These are phyloP conservation scores for Leptodermis oblonga DNA, from an alignment of 257 asterid species.

Conservation along the genomic window DNA sequence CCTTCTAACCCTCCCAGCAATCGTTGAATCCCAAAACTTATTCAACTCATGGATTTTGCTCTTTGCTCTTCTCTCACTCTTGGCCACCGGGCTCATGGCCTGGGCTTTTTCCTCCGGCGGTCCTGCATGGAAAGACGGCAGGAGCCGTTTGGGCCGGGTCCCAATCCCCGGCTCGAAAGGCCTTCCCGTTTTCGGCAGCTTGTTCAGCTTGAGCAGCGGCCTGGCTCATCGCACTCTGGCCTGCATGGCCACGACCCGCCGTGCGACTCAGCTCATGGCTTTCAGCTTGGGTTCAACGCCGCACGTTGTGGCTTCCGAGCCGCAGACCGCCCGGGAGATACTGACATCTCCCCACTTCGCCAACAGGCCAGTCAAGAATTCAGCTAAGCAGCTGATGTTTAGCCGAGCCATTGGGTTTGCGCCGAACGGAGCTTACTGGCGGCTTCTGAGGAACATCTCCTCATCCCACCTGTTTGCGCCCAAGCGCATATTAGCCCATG, in stretches of 20 bases:
- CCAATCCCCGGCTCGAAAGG: constrained; percentile 54
- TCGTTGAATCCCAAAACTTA: constrained; percentile 35
- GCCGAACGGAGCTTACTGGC: constrained; percentile 52
- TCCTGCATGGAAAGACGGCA: constrained; percentile 47
- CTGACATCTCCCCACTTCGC: constrained; percentile 52
- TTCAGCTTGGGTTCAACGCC: constrained; percentile 58
- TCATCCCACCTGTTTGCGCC: constrained; percentile 51
- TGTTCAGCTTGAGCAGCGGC: constrained; percentile 53
- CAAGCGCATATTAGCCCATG: constrained; percentile 39
- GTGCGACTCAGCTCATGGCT: constrained; percentile 45
- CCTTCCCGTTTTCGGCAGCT: constrained; percentile 57
- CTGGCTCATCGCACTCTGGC: constrained; percentile 58
- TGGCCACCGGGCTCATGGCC: constrained; percentile 25
- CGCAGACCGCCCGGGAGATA: constrained; percentile 44
- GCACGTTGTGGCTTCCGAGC: constrained; percentile 38
- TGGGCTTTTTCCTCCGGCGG: constrained; percentile 50
- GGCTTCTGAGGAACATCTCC: constrained; percentile 43
- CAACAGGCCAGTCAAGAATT: constrained; percentile 51
- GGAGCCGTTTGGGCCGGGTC: constrained; percentile 29
- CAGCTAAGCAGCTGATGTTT: constrained; percentile 57
- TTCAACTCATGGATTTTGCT: constrained; percentile 13
- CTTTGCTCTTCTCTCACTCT: constrained; percentile 2
- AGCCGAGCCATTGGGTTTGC: constrained; percentile 68
- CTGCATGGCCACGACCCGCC: constrained; percentile 31
- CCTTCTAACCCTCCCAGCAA: constrained; percentile 35